phyloP scores from a whole-genome alignment of 805 yeast species.

The Kurtzmaniella cleridarum region DNA sequence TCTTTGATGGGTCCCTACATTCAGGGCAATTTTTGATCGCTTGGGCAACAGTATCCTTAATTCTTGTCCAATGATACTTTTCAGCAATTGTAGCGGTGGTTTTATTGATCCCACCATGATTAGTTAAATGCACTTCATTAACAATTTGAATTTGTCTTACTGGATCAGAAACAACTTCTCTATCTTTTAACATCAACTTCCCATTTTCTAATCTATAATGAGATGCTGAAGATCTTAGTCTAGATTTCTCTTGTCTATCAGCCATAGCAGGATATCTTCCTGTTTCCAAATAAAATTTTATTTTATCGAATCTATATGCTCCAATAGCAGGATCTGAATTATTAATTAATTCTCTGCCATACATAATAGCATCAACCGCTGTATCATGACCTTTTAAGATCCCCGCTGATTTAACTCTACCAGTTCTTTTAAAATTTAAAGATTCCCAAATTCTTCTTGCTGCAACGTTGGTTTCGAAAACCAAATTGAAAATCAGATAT shows the following conservation, averaged over 20 bases:
- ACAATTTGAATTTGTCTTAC: constrained; percentile 71
- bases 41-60: constrained; percentile 79
- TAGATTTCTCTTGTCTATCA: constrained; percentile 80
- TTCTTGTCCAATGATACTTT: constrained; percentile 85
- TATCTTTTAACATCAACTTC: constrained; percentile 66
- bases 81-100: constrained; percentile 75
- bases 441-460: constrained; percentile 76
- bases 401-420: constrained; percentile 83
- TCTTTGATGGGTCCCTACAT: constrained; percentile 50
- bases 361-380: constrained; percentile 83
- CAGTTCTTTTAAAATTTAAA: constrained; percentile 70
- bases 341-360: constrained; percentile 72
- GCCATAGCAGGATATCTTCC: constrained; percentile 84
- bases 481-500: constrained; percentile 75
- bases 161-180: constrained; percentile 79
- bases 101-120: constrained; percentile 86
- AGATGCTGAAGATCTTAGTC: constrained; percentile 74
- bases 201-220: constrained; percentile 72
- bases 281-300: constrained; percentile 71
- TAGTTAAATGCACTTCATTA: constrained; percentile 57
- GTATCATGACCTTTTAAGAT: constrained; percentile 76
- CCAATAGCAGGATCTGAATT: constrained; percentile 44
- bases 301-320: constrained; percentile 66
- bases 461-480: constrained; percentile 82
- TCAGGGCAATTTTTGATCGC: constrained; percentile 72